These are phyloP conservation scores for Phytophthora macrochlamydospora DNA, from an alignment of 352 stramenopile species.

Conservation along the genomic window DNA sequence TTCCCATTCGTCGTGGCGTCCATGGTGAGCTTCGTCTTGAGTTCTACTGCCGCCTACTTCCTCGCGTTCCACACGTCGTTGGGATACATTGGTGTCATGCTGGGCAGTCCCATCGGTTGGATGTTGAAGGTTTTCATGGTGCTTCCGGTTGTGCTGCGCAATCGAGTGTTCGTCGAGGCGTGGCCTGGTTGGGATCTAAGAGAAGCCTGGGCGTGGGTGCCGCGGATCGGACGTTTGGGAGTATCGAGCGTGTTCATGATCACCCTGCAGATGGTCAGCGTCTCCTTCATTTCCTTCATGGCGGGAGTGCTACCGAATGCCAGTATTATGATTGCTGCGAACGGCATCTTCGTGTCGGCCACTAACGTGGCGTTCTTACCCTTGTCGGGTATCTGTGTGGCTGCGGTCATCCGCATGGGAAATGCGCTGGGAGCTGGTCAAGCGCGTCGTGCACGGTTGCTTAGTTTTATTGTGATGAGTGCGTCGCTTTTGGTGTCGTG, in stretches of 20 bases:
- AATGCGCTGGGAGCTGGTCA: slow-evolving; percentile 60
- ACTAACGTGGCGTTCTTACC: slow-evolving; percentile 57
- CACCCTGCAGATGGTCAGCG: slow-evolving; percentile 49
- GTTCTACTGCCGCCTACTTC: slow-evolving; percentile 47
- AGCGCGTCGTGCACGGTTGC: slow-evolving; percentile 43
- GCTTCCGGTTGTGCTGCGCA: slow-evolving; percentile 54
- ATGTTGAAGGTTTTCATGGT: slow-evolving; percentile 52
- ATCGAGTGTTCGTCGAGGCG: slow-evolving; percentile 52
- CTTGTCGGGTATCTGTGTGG: slow-evolving; percentile 48
- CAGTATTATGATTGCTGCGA: slow-evolving; percentile 54
- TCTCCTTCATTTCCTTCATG: slow-evolving; percentile 51
- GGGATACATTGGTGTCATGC: slow-evolving; percentile 57
- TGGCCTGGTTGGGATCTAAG: slow-evolving; percentile 62
- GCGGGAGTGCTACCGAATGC: slow-evolving; percentile 62
- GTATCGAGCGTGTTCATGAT: slow-evolving; percentile 59
- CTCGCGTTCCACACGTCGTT: slow-evolving; percentile 62
- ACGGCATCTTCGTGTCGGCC: slow-evolving; percentile 56
- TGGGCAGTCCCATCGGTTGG: slow-evolving; percentile 55
- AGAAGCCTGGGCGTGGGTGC: slow-evolving; percentile 42
- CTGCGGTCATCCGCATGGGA: slow-evolving; percentile 58
- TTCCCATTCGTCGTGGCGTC: slow-evolving; percentile 51
- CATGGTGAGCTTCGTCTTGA: slow-evolving; percentile 45
- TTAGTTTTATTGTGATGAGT: slow-evolving; percentile 40
- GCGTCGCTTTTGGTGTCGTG: slow-evolving; percentile 37
- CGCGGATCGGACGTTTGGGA: slow-evolving; percentile 42